phyloP scores from a whole-genome alignment of 169 alveolate genomes.

The Babesia ovata region DNA sequence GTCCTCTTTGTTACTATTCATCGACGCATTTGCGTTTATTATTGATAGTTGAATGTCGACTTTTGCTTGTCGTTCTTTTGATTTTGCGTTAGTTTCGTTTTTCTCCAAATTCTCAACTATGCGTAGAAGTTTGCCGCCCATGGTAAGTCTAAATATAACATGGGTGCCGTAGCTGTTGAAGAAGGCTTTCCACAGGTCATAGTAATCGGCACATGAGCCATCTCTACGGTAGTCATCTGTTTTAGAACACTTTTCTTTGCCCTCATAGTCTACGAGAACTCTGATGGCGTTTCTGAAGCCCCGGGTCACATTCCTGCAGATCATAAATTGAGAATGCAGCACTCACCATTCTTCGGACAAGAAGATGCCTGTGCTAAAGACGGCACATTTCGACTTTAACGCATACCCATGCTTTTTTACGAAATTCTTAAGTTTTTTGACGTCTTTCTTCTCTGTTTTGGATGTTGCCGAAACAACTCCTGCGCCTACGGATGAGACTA shows the following conservation, averaged over 20 bases:
- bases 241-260: neutral
- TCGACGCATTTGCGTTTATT: neutral
- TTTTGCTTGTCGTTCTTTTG: neutral
- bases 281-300: slow-evolving; percentile 15
- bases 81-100: neutral
- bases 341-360: slow-evolving; percentile 57
- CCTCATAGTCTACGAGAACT: neutral
- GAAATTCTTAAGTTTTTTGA: neutral
- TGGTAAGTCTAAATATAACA: slow-evolving; percentile 23
- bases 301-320: slow-evolving; percentile 17
- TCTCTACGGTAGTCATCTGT: slow-evolving; percentile 6
- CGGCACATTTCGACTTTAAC: slow-evolving; percentile 52
- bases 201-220: slow-evolving; percentile 7
- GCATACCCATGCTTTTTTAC: slow-evolving; percentile 1
- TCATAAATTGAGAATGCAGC: neutral
- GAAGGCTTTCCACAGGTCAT: slow-evolving; percentile 12
- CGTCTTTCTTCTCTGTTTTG: neutral
- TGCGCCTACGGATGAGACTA: slow-evolving; percentile 30
- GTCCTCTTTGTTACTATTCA: neutral
- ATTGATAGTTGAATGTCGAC: neutral
- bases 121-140: slow-evolving; percentile 40
- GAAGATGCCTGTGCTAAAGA: slow-evolving; percentile 67
- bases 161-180: slow-evolving; percentile 51
- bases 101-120: neutral
- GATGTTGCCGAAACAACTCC: neutral